phyloP scores from a whole-genome alignment of 257 asterid genomes.

The Primulina eburnea region DNA sequence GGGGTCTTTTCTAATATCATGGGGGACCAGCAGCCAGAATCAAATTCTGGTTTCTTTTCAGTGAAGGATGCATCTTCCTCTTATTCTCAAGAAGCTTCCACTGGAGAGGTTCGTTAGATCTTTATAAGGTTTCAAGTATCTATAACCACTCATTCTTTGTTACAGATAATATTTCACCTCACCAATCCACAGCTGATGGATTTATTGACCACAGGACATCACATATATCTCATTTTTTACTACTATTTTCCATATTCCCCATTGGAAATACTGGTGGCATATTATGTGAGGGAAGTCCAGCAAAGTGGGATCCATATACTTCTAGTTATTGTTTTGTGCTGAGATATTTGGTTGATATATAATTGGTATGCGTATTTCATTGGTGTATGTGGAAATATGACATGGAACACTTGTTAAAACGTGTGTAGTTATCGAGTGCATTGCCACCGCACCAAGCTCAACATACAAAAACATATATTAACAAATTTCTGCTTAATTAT shows the following conservation, averaged over 20 bases:
- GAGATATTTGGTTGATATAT: background rate
- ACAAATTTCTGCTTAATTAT: background rate
- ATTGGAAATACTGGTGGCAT: too few species aligned
- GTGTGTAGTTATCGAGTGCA: background rate
- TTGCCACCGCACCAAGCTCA: background rate
- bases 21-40: constrained; percentile 22
- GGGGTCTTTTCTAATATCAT: constrained; percentile 20
- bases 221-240: too few species aligned
- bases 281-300: too few species aligned
- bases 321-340: background rate
- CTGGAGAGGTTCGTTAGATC: constrained; percentile 30
- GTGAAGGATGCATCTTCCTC: constrained; percentile 28
- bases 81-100: constrained; percentile 26
- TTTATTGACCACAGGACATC: too few species aligned
- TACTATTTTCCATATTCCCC: too few species aligned
- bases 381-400: background rate
- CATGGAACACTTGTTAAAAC: background rate
- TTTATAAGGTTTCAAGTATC: background rate
- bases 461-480: background rate
- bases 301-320: too few species aligned
- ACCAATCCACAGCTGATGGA: too few species aligned
- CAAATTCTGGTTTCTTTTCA: constrained; percentile 17
- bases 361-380: background rate
- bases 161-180: too few species aligned
- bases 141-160: background rate